Evolutionary conservation across 441 rosid genomes (phyloP).

Genomic region (Dalechampia spathulata): DNA sequence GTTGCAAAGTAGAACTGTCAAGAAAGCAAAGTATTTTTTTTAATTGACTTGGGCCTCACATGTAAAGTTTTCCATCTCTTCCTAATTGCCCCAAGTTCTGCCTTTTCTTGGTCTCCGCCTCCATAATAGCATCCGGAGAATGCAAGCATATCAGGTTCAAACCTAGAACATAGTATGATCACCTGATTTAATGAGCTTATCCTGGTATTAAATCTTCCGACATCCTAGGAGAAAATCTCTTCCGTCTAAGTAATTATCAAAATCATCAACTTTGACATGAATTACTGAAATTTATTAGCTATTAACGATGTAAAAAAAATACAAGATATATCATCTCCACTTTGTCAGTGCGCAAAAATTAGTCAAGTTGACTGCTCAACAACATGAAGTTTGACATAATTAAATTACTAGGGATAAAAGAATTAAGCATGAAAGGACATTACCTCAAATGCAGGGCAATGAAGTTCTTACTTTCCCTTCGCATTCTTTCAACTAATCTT

Average conservation of each 20-base stretch:
- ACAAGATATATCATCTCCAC: too few species aligned
- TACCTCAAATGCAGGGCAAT: too few species aligned
- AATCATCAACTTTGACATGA: too few species aligned
- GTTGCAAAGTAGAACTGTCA: background rate
- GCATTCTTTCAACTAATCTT: too few species aligned
- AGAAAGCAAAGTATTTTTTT: slow-evolving; percentile 2
- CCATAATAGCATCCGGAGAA: slow-evolving; percentile 75
- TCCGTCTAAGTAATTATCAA: background rate
- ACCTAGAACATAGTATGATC: slow-evolving; percentile 38
- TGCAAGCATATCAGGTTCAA: slow-evolving; percentile 94
- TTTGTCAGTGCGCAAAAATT: too few species aligned
- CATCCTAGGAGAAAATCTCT: background rate
- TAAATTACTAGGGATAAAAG: too few species aligned
- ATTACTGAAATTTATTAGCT: too few species aligned
- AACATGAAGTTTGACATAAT: too few species aligned
- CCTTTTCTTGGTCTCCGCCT: slow-evolving; percentile 76
- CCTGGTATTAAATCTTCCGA: background rate
- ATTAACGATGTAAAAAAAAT: too few species aligned
- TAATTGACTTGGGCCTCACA: slow-evolving; percentile 31
- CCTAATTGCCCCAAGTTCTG: slow-evolving; percentile 59
- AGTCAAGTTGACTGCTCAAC: too few species aligned
- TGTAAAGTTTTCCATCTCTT: slow-evolving; percentile 91
- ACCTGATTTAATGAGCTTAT: slow-evolving; percentile 2
- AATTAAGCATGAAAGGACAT: too few species aligned
- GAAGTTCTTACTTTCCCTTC: too few species aligned